Base-by-base conservation (phyloP, 371 early-diverging fungal genomes). In the Dinochytrium kinnereticum region DNA sequence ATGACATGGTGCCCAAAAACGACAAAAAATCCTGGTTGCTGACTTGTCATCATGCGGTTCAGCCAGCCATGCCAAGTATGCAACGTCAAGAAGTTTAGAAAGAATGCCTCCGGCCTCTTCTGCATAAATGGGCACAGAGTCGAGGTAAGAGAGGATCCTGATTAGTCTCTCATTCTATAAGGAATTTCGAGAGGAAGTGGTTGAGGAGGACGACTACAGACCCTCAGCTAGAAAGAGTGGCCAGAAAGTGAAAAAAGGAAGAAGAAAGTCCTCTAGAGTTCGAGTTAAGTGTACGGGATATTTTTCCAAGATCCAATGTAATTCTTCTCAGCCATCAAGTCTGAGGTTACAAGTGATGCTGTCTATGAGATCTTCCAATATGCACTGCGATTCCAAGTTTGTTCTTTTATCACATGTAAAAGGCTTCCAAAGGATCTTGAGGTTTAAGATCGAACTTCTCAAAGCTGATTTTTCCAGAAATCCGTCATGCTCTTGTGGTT, bases 401-500 rank as follows among this genome's bases (percentile, higher is more conserved):
- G 26, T 2, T 5, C 34, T 26, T 17, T 61, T 26, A 61, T 17
- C 13, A 3, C 3, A 7, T 17, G 10, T 19, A 34, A 26, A 13
- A 31, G 24, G 10, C 26, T 61, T 7, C 61, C 61, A 3, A 24
- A 3, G 13, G 37, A 61, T 10, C 24, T 61, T 34, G 36, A 61
- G 36, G 36, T 44, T 44, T 19, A 44, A 13, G 19, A 44, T 44
- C 19, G 7, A 44, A 44, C n/a, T n/a, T 44, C 44, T 13, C 19
- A 44, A 13, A 13, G 19, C 19, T 44, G 44, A 44, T 7, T 13
- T 44, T 13, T 44, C 19, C 19, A 44, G 44, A 44, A 17, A 61
- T 34, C 61, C 24, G 61, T 61, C 28, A 61, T 61, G 61, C 3
- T 34, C 24, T 7, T 61, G 7, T 61, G 61, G 61, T 36, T 61